These are phyloP conservation scores for Diaporthe sp. DNA, from an alignment of 2,329 filamentous ascomycete genomes.

Conservation along the genomic window DNA sequence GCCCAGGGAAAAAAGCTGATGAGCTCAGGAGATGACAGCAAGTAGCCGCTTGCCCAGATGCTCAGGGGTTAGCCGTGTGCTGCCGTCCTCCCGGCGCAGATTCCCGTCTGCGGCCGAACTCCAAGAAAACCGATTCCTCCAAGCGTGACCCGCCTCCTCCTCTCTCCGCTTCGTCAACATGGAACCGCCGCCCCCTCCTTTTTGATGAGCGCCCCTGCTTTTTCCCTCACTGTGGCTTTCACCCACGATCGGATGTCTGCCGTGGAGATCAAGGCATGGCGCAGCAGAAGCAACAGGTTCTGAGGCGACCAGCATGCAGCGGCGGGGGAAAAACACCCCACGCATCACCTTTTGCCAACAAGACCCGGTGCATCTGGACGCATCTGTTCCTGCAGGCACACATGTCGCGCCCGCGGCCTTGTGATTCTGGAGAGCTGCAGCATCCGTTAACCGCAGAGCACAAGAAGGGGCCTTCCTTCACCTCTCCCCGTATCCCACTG, in stretches of 20 bases:
- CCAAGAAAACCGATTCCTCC: background rate
- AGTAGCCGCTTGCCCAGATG: background rate
- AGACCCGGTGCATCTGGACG: background rate
- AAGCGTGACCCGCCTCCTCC: conserved; percentile 15
- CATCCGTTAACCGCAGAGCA: background rate
- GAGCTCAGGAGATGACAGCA: conserved; percentile 20
- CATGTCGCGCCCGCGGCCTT: background rate
- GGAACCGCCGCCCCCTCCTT: conserved; percentile 29
- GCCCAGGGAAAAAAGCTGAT: background rate
- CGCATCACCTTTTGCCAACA: conserved; percentile 9
- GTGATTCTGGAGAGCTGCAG: conserved; percentile 8
- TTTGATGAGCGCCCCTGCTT: conserved; percentile 15
- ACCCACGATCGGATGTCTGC: background rate
- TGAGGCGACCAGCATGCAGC: background rate
- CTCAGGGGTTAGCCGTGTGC: conserved; percentile 11
- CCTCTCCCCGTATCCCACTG: background rate
- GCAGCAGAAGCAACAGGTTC: background rate
- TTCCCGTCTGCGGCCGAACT: conserved; percentile 12
- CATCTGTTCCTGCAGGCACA: conserved; percentile 25
- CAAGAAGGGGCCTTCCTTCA: background rate
- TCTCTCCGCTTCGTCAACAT: conserved; percentile 20
- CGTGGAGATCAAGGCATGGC: background rate
- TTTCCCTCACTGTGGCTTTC: background rate
- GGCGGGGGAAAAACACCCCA: background rate
- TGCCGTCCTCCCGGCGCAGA: conserved; percentile 22